Evolutionary conservation across 2,329 filamentous ascomycete species (phyloP).

Genomic region (Diaporthe australafricana): DNA sequence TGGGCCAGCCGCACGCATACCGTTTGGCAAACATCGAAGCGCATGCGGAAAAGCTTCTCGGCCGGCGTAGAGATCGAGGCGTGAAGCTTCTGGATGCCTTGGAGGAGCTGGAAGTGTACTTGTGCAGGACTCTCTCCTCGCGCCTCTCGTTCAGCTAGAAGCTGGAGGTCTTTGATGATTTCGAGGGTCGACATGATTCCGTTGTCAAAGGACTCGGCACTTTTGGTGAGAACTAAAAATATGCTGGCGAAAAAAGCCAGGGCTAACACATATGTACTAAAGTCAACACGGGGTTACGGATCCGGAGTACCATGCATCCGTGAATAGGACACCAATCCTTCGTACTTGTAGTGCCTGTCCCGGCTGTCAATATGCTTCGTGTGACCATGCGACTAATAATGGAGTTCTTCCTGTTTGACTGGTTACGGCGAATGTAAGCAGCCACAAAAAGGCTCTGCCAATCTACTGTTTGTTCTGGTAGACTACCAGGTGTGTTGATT

Average conservation of each 20-base stretch:
- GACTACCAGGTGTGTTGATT: background rate
- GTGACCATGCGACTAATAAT: background rate
- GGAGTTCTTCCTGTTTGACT: background rate
- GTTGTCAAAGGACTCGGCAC: background rate
- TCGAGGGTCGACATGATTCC: background rate
- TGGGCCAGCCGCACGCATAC: constrained; percentile 1
- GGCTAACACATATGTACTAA: too few species aligned
- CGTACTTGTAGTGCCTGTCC: background rate
- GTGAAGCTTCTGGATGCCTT: background rate
- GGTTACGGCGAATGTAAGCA: background rate
- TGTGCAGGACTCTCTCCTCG: background rate
- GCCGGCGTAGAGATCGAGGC: background rate
- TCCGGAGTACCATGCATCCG: background rate
- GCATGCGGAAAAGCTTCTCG: background rate
- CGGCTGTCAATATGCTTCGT: background rate
- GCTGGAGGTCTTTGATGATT: background rate
- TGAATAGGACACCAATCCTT: background rate
- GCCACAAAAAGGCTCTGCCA: background rate
- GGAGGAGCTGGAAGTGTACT: background rate
- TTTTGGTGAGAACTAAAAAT: background rate
- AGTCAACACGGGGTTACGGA: background rate
- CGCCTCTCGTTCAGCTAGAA: background rate
- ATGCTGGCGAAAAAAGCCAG: background rate
- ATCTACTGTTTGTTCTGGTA: background rate
- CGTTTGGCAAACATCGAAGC: background rate